Evolutionary conservation across 2,329 filamentous ascomycete species (phyloP).

Genomic region (Neodidymelliopsis sp.): DNA sequence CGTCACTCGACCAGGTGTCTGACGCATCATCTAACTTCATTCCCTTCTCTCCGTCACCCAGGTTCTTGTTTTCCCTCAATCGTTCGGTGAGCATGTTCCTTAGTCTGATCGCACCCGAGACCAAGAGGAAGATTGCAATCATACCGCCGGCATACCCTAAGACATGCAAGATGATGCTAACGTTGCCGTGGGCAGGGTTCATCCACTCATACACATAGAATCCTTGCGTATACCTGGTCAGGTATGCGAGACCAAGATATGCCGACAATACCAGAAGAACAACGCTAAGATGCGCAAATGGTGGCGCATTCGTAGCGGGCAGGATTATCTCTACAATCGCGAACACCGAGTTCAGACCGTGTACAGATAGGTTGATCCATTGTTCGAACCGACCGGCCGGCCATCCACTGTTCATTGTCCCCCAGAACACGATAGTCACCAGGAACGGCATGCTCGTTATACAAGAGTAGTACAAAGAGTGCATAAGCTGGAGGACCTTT

Average conservation of each 20-base stretch:
- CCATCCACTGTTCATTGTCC: constrained; percentile 54
- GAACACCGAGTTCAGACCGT: constrained; percentile 75
- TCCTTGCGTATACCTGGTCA: constrained; percentile 71
- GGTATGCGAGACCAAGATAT: constrained; percentile 76
- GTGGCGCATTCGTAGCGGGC: constrained; percentile 66
- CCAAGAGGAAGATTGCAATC: constrained; percentile 28
- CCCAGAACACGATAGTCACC: constrained; percentile 52
- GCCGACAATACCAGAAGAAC: constrained; percentile 71
- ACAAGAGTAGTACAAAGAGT: constrained; percentile 48
- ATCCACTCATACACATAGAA: constrained; percentile 75
- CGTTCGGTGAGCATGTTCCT: constrained; percentile 23
- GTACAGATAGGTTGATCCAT: constrained; percentile 72
- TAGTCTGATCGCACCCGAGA: constrained; percentile 20
- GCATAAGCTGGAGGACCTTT: constrained; percentile 39
- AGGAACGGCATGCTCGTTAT: constrained; percentile 49
- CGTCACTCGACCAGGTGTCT: constrained; percentile 23
- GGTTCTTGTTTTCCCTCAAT: constrained; percentile 4
- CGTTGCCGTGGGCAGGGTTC: constrained; percentile 35
- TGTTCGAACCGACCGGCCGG: constrained; percentile 38
- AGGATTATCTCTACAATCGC: constrained; percentile 76
- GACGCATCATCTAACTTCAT: constrained; percentile 21
- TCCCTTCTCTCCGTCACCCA: constrained; percentile 19
- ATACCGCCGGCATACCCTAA: constrained; percentile 33
- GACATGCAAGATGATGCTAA: constrained; percentile 32
- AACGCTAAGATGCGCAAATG: constrained; percentile 69